Percentiles rank a stretch among this genome's conserved stretches.
Conservation (phyloP, 2,329 filamentous ascomycete genomes). For the Pseudogymnoascus sp. region DNA sequence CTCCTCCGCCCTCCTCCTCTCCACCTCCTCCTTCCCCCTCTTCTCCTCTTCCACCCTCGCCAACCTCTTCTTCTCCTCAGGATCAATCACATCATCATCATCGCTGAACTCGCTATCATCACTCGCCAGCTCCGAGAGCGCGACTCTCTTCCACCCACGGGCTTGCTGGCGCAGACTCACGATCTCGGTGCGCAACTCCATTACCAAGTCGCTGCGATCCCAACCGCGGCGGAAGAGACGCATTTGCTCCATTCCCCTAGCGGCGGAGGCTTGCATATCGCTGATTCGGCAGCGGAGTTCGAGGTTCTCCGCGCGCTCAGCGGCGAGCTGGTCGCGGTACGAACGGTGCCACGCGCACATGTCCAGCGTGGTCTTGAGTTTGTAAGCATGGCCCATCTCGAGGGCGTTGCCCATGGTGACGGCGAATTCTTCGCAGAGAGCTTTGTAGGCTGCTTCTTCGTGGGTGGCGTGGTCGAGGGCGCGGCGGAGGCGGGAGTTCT, state of each 20-base stretch:
- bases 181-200: conserved; percentile 45
- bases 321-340: conserved; percentile 56
- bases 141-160: conserved; percentile 58
- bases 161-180: conserved; percentile 48
- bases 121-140: conserved; percentile 51
- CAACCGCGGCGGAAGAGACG: conserved; percentile 48
- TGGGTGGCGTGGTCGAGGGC: conserved; percentile 53
- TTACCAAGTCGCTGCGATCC: conserved; percentile 46
- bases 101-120: conserved; percentile 52
- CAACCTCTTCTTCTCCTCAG: conserved; percentile 48
- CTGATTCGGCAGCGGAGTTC: conserved; percentile 56
- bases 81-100: conserved; percentile 55
- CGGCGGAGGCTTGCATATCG: conserved; percentile 55
- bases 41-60: conserved; percentile 16
- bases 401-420: conserved; percentile 48
- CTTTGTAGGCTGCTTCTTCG: conserved; percentile 50
- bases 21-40: conserved; percentile 1
- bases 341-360: conserved; percentile 57
- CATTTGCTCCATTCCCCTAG: conserved; percentile 47
- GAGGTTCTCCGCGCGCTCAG: conserved; percentile 55
- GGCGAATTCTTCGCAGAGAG: conserved; percentile 48
- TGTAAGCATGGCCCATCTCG: conserved; percentile 57
- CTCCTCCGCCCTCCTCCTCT: conserved; percentile 15
- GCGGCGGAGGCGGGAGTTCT: conserved; percentile 52
- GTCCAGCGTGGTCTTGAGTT: conserved; percentile 52